Evolutionary conservation across 371 early-diverging fungal species (phyloP).

Genomic region (Massospora cicadina): DNA sequence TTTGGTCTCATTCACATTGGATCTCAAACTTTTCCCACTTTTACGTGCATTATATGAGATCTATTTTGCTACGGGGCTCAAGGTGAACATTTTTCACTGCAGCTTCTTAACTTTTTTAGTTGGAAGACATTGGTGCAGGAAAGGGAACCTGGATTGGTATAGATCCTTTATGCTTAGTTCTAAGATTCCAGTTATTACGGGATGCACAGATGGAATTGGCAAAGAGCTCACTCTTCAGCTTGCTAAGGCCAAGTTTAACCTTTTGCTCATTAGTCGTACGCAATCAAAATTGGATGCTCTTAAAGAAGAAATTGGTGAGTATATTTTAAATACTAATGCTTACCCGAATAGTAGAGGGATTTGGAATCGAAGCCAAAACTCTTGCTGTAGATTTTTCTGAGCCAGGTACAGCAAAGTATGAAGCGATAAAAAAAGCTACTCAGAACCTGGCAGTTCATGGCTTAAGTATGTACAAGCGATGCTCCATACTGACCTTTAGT

Average conservation of each 20-base stretch:
- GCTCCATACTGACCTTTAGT: constrained; percentile 23
- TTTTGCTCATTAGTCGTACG: constrained; percentile 79
- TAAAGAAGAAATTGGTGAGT: constrained; percentile 45
- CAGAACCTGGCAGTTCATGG: constrained; percentile 40
- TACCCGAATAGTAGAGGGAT: constrained; percentile 18
- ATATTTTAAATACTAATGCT: neutral
- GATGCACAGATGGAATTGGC: constrained; percentile 96
- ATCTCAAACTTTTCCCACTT: neutral
- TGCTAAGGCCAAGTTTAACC: constrained; percentile 67
- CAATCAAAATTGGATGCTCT: constrained; percentile 64
- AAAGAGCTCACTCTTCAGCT: constrained; percentile 83
- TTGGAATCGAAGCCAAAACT: constrained; percentile 47
- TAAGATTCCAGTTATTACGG: constrained; percentile 65
- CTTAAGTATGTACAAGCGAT: constrained; percentile 27
- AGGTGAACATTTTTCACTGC: neutral
- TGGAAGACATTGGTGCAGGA: constrained; percentile 65
- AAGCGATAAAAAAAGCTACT: constrained; percentile 34
- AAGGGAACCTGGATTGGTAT: constrained; percentile 72
- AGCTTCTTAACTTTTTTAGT: constrained; percentile 19
- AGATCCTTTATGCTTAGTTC: neutral
- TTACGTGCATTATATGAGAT: neutral
- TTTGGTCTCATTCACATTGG: neutral
- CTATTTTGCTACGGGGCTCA: neutral
- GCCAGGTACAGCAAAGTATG: constrained; percentile 43
- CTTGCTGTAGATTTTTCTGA: constrained; percentile 70